Evolutionary conservation across 805 yeast genomes (phyloP), one percentile per base, ranked within the genome.

Genomic region (Saturnispora besseyi): DNA sequence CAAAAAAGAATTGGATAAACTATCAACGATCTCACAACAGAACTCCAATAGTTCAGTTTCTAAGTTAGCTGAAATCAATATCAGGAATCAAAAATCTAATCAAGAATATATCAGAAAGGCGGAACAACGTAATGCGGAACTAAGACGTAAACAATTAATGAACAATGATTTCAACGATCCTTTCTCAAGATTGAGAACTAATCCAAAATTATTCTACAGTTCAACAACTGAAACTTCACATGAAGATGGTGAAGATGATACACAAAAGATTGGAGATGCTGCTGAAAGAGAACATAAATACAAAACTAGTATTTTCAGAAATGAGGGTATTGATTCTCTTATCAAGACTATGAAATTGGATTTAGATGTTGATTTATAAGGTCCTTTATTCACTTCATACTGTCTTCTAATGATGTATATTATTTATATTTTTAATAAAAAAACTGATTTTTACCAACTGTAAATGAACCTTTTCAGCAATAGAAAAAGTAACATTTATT

Each of bases 161-260:
- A 78, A 48, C 78, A 74, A 58, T 21, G 61, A 57, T 41, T 57
- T 61, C 44, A 63, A 57, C 45, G 87, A 93, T 69, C 98, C 99
- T 22, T 93, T 93, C 67, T 79, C 85, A 57, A 81, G 98, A 64
- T 76, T 93, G 62, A 84, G 87, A 63, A 91, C 98, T 1, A 84
- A 81, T 53, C 87, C 97, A 1, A 79, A 87, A 59, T 79, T 87
- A 53, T 91, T 87, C 66, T 88, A 89, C 61, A 72, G 74, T 51
- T 76, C 77, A 49, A 76, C 74, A 53, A 83, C 76, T 55, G 79
- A 54, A n/a, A 49, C 42, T 10, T 30, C 52, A 4, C 81, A 76
- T 56, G 76, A 73, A 63, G 84, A 82, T 3, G 70, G 78, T 50
- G 74, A 70, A 32, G 75, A 77, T 50, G 40, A 29, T 28, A 28